Percentiles rank a stretch among this genome's conserved stretches.
These are phyloP conservation scores for Microstroma glucosiphilum DNA, from an alignment of 1,284 basidiomycete genomes.

Conservation along the genomic window DNA sequence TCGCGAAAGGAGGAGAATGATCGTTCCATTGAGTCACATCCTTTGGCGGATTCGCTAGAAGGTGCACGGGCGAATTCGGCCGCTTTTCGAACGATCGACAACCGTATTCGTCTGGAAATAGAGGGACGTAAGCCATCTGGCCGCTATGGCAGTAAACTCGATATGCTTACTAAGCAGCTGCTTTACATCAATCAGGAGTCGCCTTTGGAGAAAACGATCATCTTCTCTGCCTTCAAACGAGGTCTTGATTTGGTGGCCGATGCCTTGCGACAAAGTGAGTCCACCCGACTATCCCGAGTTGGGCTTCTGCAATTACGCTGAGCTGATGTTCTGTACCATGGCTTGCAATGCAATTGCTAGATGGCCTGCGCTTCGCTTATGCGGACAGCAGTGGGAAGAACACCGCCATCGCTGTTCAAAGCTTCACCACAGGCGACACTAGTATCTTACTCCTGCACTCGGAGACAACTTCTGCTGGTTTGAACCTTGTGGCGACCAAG, in stretches of 20 bases:
- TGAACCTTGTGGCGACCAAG: constrained; percentile 39
- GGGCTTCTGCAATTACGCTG: too few relatives aligned
- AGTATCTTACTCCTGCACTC: constrained; percentile 44
- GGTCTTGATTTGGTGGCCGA: constrained; percentile 42
- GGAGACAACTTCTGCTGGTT: constrained; percentile 41
- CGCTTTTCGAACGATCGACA: neutral
- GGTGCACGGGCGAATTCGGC: neutral
- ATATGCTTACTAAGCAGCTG: constrained; percentile 34
- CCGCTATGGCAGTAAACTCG: constrained; percentile 42
- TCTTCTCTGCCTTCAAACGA: constrained; percentile 45
- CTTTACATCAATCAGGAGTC: constrained; percentile 16
- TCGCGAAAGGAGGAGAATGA: neutral
- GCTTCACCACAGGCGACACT: constrained; percentile 28
- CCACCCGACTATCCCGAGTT: too few relatives aligned
- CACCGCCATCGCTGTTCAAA: constrained; percentile 13
- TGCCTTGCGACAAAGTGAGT: constrained; percentile 25
- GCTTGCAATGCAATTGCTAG: too few relatives aligned
- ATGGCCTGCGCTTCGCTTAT: constrained; percentile 20
- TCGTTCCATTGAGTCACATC: too few relatives aligned
- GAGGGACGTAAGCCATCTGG: constrained; percentile 23
- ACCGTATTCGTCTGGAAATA: constrained; percentile 9
- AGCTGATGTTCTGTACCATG: too few relatives aligned
- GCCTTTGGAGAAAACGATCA: constrained; percentile 37
- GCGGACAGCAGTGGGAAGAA: neutral
- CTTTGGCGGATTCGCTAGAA: neutral